phyloP scores from a whole-genome alignment of 768 basidiomycete species.

The Boletus fagicola region DNA sequence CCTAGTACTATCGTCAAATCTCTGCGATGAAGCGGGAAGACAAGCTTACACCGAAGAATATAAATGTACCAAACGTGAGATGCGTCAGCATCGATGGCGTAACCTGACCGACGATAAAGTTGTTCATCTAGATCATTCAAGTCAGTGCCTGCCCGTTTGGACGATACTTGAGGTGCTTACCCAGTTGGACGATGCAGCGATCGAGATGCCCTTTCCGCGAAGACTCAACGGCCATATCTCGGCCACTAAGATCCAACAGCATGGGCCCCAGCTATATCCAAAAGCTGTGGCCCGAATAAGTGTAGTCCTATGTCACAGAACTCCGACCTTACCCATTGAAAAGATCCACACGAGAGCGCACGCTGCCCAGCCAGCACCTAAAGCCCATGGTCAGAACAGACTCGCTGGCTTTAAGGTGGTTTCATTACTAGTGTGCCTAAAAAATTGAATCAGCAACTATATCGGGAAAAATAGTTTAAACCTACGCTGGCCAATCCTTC shows the following conservation, averaged over 20 bases:
- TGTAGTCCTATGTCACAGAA: background rate
- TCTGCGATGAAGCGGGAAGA: background rate
- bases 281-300: constrained; percentile 40
- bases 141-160: background rate
- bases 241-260: constrained; percentile 74
- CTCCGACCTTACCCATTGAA: constrained; percentile 48
- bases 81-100: constrained; percentile 72
- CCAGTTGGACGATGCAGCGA: constrained; percentile 77
- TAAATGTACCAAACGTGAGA: constrained; percentile 67
- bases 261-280: constrained; percentile 80
- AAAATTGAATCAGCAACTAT: background rate
- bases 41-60: constrained; percentile 65
- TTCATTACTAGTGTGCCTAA: constrained; percentile 5
- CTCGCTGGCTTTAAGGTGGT: background rate
- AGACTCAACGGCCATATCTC: constrained; percentile 74
- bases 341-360: constrained; percentile 74
- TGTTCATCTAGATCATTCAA: constrained; percentile 56
- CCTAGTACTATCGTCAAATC: constrained; percentile 32
- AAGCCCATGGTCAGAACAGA: constrained; percentile 1
- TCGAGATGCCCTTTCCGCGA: constrained; percentile 72
- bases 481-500: constrained; percentile 50
- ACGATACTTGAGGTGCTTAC: constrained; percentile 31
- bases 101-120: constrained; percentile 56
- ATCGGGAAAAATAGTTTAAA: constrained; percentile 6
- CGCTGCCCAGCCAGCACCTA: constrained; percentile 71